Evolutionary conservation across 2,329 filamentous ascomycete genomes (phyloP).

Genomic region (Exophiala bonariae): DNA sequence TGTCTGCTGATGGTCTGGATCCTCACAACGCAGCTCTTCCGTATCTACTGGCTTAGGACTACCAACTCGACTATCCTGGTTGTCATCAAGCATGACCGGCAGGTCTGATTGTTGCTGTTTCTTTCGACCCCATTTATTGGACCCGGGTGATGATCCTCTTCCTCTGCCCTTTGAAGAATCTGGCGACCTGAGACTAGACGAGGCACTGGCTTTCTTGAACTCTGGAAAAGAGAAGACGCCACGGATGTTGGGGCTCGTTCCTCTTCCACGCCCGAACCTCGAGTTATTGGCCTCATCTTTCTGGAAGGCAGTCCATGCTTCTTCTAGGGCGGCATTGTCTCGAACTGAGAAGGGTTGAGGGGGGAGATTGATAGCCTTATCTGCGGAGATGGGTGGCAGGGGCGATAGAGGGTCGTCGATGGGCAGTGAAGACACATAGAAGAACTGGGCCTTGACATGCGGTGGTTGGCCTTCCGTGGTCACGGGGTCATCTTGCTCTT

Average conservation of each 20-base stretch:
- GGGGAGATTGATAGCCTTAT: constrained; percentile 52
- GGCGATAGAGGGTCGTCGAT: constrained; percentile 87
- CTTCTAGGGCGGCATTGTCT: constrained; percentile 78
- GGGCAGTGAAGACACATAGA: constrained; percentile 77
- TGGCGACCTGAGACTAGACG: constrained; percentile 1
- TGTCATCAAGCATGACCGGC: constrained; percentile 22
- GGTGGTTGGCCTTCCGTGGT: constrained; percentile 44
- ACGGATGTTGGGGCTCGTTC: constrained; percentile 10
- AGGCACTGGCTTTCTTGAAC: constrained; percentile 14
- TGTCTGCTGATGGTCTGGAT: constrained; percentile 12
- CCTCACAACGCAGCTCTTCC: constrained; percentile 19
- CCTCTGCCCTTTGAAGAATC: constrained; percentile 1
- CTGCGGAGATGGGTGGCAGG: constrained; percentile 54
- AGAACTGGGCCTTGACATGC: constrained; percentile 69
- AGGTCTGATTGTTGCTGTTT: constrained; percentile 4
- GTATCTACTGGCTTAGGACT: constrained; percentile 22
- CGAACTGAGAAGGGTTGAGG: constrained; percentile 75
- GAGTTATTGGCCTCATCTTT: constrained; percentile 8
- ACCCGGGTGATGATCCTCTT: neutral
- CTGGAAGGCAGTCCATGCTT: constrained; percentile 68
- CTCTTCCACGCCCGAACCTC: neutral
- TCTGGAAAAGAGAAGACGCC: constrained; percentile 25
- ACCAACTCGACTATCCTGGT: neutral
- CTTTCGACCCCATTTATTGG: neutral
- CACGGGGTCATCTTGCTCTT: constrained; percentile 27